Evolutionary conservation across 805 yeast genomes (phyloP).

Genomic region (Candida ortonii): DNA sequence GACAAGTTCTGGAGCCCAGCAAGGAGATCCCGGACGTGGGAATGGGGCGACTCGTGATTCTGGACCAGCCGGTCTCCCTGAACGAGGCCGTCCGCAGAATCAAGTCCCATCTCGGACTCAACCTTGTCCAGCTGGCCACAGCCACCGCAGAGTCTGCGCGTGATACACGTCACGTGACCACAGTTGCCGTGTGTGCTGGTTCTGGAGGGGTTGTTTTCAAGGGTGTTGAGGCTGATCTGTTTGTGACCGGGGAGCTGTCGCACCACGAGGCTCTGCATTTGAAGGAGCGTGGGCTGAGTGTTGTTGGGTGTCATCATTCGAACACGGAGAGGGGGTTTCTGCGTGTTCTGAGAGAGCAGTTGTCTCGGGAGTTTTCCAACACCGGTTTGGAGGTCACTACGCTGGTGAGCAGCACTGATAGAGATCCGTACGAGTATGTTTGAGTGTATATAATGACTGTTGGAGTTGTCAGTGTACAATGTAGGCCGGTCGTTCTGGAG

Average conservation of each 20-base stretch:
- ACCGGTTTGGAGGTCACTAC: conserved; percentile 36
- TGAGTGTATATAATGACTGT: background rate
- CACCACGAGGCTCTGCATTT: conserved; percentile 85
- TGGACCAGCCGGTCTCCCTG: conserved; percentile 44
- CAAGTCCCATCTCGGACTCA: conserved; percentile 52
- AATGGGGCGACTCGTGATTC: conserved; percentile 69
- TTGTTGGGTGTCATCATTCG: conserved; percentile 82
- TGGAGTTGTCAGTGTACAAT: background rate
- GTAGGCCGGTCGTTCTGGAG: background rate
- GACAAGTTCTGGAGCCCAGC: conserved; percentile 45
- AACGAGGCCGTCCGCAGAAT: conserved; percentile 45
- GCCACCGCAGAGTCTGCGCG: conserved; percentile 25
- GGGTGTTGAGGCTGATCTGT: conserved; percentile 62
- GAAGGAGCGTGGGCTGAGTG: conserved; percentile 67
- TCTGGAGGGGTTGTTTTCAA: conserved; percentile 80
- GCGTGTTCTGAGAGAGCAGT: conserved; percentile 46
- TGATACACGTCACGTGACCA: conserved; percentile 38
- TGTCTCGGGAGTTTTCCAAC: conserved; percentile 29
- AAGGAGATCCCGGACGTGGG: conserved; percentile 57
- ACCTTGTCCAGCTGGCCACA: conserved; percentile 61
- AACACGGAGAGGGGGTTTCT: conserved; percentile 91
- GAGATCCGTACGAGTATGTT: conserved; percentile 52
- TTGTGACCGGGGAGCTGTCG: conserved; percentile 87
- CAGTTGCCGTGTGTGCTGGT: conserved; percentile 91
- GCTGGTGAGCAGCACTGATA: conserved; percentile 53